Evolutionary conservation across 306 rosid genomes (phyloP), one percentile per base, ranked within the genome.

Genomic region (Casuarina equisetifolia): DNA sequence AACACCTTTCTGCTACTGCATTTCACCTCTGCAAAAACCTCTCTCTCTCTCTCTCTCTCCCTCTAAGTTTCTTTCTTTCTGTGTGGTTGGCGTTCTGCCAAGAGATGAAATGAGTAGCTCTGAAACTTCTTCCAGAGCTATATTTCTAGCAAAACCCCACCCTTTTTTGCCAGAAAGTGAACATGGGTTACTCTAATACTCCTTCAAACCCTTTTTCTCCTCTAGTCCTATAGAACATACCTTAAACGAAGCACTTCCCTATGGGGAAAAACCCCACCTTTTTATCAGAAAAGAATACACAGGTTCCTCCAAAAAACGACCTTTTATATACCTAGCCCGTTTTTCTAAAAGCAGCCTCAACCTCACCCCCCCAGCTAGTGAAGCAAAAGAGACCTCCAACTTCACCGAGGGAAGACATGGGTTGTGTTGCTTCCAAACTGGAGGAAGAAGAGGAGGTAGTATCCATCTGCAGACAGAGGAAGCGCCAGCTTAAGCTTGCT

Each of bases 401-500:
- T 78, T 80, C 71, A 71, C 74, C 46, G 36, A 52, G 75, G 61
- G 76, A 77, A 69, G 80, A 84, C 58, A 95, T 91, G 97, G 97
- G 99, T 0, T 92, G 99, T 85, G 96, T 90, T 50, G 92, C 97
- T 43, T 95, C 99, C 20, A 95, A 91, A 86, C 95, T 95, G 71
- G 98, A 89, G 93, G 99, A 91, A 35, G 97, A 92, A 80, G 95
- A 85, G 57, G 92, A 84, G 81, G 97, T 90, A 0, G 93, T 95
- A 3, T 74, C 89, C 38, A 91, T 95, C 11, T 95, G 99, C 74
- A 87, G 87, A 86, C 97, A 92, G 87, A 92, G 99, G 84, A 95
- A 91, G 38, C 87, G 85, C 3, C 89, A 82, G 62, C 81, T 95
- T 54, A 95, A 92, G 81, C 58, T 86, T 38, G 98, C 97, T 2